phyloP scores from a whole-genome alignment of 2,329 filamentous ascomycete genomes.

The Trichoderma semiorbis region DNA sequence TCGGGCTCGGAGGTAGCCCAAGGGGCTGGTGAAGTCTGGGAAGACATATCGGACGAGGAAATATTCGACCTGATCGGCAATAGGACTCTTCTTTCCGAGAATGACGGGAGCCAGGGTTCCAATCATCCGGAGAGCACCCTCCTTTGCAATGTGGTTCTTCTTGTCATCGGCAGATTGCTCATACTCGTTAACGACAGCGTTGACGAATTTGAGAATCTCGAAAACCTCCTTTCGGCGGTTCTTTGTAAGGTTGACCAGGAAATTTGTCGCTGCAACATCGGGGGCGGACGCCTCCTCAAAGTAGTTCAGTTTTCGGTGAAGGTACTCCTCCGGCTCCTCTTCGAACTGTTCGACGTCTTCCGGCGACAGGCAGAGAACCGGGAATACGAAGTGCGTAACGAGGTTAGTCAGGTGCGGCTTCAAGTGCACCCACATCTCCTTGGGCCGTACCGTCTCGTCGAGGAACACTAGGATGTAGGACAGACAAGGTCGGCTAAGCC shows the following conservation, averaged over 20 bases:
- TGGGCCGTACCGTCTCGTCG: constrained; percentile 95
- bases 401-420: constrained; percentile 92
- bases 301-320: constrained; percentile 95
- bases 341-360: constrained; percentile 94
- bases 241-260: constrained; percentile 92
- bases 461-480: constrained; percentile 93
- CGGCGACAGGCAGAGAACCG: constrained; percentile 84
- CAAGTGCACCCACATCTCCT: constrained; percentile 92
- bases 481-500: constrained; percentile 90
- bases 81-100: constrained; percentile 95
- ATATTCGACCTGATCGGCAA: constrained; percentile 95
- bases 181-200: constrained; percentile 90
- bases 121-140: constrained; percentile 95
- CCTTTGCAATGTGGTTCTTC: constrained; percentile 93
- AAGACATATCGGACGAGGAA: constrained; percentile 98
- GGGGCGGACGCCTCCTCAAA: constrained; percentile 96
- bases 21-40: constrained; percentile 89
- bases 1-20: constrained; percentile 88
- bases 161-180: constrained; percentile 78
- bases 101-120: constrained; percentile 92
- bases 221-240: constrained; percentile 93
- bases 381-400: constrained; percentile 92
- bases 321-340: constrained; percentile 91
- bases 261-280: constrained; percentile 94
- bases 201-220: constrained; percentile 90